These are phyloP conservation scores for Rubia yunnanensis DNA, from an alignment of 257 asterid species.

Conservation along the genomic window DNA sequence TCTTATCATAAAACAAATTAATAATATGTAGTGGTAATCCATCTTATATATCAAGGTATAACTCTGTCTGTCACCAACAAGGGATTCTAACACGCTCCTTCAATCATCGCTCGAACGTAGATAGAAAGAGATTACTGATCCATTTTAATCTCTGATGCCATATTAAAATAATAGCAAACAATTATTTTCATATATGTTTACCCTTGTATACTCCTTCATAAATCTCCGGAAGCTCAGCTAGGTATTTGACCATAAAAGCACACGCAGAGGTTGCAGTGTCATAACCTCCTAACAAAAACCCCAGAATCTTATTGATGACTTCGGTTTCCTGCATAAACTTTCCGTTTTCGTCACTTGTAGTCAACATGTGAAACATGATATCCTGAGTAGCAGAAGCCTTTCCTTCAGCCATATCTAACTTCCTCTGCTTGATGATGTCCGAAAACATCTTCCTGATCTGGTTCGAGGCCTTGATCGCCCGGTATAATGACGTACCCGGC, in stretches of 20 bases:
- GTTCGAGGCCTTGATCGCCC: constrained; percentile 45
- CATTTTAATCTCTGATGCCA: too few relatives aligned
- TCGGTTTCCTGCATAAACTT: constrained; percentile 39
- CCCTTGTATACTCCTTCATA: constrained; percentile 45
- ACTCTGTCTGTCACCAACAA: too few relatives aligned
- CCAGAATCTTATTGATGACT: constrained; percentile 44
- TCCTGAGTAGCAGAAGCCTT: constrained; percentile 51
- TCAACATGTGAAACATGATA: constrained; percentile 46
- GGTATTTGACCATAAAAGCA: constrained; percentile 41
- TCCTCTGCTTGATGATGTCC: constrained; percentile 32
- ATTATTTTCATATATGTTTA: too few relatives aligned
- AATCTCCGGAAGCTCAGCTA: constrained; percentile 49
- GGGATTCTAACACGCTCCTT: too few relatives aligned
- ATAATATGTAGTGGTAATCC: too few relatives aligned
- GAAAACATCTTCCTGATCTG: constrained; percentile 36
- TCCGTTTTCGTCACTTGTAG: constrained; percentile 43
- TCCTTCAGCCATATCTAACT: constrained; percentile 35
- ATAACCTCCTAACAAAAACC: constrained; percentile 47
- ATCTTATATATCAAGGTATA: too few relatives aligned
- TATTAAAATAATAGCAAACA: too few relatives aligned
- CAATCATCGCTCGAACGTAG: too few relatives aligned
- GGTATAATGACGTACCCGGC: constrained; percentile 42
- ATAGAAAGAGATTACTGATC: too few relatives aligned
- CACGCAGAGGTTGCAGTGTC: constrained; percentile 59
- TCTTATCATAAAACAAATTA: too few relatives aligned